These are phyloP conservation scores for Lactarius psammicola DNA, from an alignment of 768 basidiomycete genomes.

Conservation along the genomic window DNA sequence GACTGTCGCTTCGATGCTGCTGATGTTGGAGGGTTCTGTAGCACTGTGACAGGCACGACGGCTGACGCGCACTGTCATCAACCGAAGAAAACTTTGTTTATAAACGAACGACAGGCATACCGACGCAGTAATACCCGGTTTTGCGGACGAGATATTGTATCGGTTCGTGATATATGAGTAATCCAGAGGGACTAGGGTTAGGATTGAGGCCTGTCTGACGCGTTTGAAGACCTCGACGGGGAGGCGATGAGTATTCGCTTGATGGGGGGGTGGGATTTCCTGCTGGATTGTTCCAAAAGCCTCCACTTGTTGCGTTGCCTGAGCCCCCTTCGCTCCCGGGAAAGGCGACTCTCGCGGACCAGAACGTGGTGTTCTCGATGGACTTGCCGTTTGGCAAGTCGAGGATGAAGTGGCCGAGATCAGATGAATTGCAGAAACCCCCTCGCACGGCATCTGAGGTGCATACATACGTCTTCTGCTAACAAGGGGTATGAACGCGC, in stretches of 20 bases:
- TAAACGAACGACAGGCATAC: constrained; percentile 44
- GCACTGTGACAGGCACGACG: constrained; percentile 84
- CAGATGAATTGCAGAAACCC: constrained; percentile 62
- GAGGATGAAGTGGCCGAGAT: constrained; percentile 91
- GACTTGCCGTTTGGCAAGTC: constrained; percentile 61
- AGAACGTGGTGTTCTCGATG: constrained; percentile 78
- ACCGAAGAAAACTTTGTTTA: background rate
- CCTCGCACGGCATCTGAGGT: constrained; percentile 74
- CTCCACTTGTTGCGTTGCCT: constrained; percentile 33
- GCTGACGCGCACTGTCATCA: constrained; percentile 44
- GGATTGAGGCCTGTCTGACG: constrained; percentile 33
- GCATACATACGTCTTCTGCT: constrained; percentile 93
- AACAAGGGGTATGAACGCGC: constrained; percentile 29
- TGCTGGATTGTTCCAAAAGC: constrained; percentile 58
- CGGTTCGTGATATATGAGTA: constrained; percentile 60
- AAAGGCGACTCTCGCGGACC: constrained; percentile 77
- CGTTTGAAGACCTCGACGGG: constrained; percentile 17
- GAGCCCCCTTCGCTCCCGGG: constrained; percentile 35
- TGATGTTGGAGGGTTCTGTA: constrained; percentile 36
- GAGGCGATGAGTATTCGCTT: constrained; percentile 40
- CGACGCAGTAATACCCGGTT: constrained; percentile 96
- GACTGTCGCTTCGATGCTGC: constrained; percentile 34
- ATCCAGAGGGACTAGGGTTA: constrained; percentile 51
- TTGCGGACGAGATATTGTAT: constrained; percentile 81
- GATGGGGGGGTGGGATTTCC: constrained; percentile 57